Evolutionary conservation across 306 rosid genomes (phyloP), one percentile per base, ranked within the genome.

Genomic region (Canavalia gladiata): DNA sequence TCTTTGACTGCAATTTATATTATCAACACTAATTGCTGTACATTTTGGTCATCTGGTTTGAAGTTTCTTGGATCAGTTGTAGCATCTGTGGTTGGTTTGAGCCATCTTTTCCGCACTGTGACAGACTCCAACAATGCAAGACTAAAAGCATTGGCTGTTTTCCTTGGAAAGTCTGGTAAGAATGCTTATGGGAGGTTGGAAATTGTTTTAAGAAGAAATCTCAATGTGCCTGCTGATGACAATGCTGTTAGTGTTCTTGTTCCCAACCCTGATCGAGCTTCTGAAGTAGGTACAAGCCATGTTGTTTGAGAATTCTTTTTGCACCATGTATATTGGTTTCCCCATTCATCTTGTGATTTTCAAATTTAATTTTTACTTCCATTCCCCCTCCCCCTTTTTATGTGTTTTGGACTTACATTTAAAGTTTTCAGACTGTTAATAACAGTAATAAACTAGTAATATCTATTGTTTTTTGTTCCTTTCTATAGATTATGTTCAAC

Each of bases 201-300:
- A 81, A 82, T 88, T 82, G 80, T 88, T 74, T 83, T 92, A 79
- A 78, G 81, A 82, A 90, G 97, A 89, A 92, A 87, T 77, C 85
- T 52, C 73, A 82, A 84, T 74, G 87, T 87, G 66, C 87, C 91
- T 56, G 91, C 90, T 28, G 97, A 92, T 79, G 86, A 87, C 60
- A 92, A 92, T 82, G 95, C 97, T 68, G 90, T 92, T 79, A 88
- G 91, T 81, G 78, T 92, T 84, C 81, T 86, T 84, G 92, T 92
- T 65, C 89, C 87, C 37, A 83, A 83, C 65, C 88, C 90, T 51
- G 88, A 77, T 60, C 74, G 74, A 70, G 77, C 81, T 64, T 81
- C 82, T 25, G 81, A 66, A 69, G 88, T 87, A 92, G 97, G 97
- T 92, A 89, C 68, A 77, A 29, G 45, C 72, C 72, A 75, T 67